Evolutionary conservation across 2,329 filamentous ascomycete genomes (phyloP), one percentile per base, ranked within the genome.

Genomic region (Penicillium sp.): DNA sequence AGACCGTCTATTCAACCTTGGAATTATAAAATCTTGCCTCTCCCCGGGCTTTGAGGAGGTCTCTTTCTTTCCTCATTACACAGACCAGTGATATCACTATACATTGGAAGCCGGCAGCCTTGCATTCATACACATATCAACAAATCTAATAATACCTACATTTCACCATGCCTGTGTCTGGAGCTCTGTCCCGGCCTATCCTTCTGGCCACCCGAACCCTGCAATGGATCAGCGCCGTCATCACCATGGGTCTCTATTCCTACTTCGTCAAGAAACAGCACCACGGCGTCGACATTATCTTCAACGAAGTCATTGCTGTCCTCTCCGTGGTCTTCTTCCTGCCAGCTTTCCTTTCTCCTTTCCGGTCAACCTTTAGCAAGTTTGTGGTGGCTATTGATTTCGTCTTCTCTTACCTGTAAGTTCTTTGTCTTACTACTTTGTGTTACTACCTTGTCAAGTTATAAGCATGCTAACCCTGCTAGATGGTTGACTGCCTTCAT

Each of bases 401-500:
- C 9, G 59, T 77, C 59, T 78, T 78, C 66, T 77, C 74, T 6
- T 78, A 78, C 57, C 71, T 79, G 71, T 76, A 67, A 21, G 68
- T 60, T n/a, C n/a, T n/a, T n/a, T n/a, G n/a, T n/a, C n/a, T n/a
- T n/a, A n/a, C n/a, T n/a, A n/a, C n/a, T n/a, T n/a, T 43, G 20
- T 23, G 42, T 50, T 45, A 35, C 16, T 47, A n/a, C 12, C 5
- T 3, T 23, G 6, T 24, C 24, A 45, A 24, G 3, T 16, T 18
- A 42, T 28, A 49, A 45, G 43, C 12, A 38, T 24, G 23, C 33
- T 59, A 47, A 49, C 6, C 8, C 12, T 23, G 28, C 14, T 49
- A 75, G 73, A 28, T 79, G 76, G 76, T 70, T 79, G 64, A 78
- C 77, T 1, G 68, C 74, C 18, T 79, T 79, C 64, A 75, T 79